Evolutionary conservation across 257 asterid genomes (phyloP).

Genomic region (Rehmannia glutinosa): DNA sequence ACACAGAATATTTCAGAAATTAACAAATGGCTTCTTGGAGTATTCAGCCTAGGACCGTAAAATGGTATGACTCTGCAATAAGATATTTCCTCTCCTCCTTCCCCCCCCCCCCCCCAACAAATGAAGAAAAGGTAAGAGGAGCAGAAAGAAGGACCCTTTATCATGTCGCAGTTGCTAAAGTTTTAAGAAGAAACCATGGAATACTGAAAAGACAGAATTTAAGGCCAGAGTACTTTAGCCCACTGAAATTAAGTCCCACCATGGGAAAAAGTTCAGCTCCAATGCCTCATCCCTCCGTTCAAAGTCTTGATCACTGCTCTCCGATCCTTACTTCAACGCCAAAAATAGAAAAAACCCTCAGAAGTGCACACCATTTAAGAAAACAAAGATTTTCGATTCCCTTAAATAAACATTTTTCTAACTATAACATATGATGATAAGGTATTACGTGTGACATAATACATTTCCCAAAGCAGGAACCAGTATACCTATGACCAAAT

Average conservation of each 20-base stretch:
- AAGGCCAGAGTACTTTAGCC: not conserved
- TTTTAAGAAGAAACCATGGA: not conserved
- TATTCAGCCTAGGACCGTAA: not conserved
- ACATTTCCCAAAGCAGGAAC: not conserved
- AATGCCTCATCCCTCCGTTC: not conserved
- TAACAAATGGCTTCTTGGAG: no score
- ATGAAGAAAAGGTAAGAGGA: not conserved
- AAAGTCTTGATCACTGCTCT: not conserved
- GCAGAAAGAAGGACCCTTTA: not conserved
- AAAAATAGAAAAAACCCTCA: not conserved
- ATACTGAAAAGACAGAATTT: not conserved
- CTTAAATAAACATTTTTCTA: not conserved
- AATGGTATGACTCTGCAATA: no score
- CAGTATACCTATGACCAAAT: not conserved
- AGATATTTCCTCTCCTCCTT: not conserved
- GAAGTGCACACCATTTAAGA: not conserved
- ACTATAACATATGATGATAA: not conserved
- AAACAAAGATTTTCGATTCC: no score
- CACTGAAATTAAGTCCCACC: not conserved
- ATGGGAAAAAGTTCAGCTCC: not conserved
- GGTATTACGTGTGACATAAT: not conserved
- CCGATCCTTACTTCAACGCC: not conserved
- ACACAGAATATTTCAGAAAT: no score
- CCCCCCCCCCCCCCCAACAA: not conserved
- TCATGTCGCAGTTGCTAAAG: not conserved